Percentiles rank a stretch among this genome's conserved stretches.
phyloP scores from a whole-genome alignment of 306 rosid species.

The Inga oerstediana region DNA sequence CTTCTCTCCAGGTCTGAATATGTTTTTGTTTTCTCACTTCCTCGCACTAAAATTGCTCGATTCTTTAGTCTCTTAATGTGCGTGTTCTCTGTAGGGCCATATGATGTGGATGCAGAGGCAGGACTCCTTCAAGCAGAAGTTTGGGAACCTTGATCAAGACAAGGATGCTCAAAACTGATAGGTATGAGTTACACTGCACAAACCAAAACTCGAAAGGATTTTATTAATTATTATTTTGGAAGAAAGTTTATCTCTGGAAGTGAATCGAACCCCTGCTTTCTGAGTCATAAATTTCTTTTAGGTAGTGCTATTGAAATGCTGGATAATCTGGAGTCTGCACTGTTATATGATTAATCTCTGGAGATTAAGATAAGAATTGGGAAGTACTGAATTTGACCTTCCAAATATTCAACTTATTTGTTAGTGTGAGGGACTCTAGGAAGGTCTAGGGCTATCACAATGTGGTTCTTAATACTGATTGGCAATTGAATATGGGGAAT shows the following conservation, averaged over 20 bases:
- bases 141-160: conserved; percentile 39
- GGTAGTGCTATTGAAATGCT: background rate
- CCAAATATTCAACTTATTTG: background rate
- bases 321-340: background rate
- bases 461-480: background rate
- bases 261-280: background rate
- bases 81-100: conserved; percentile 50
- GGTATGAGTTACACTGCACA: background rate
- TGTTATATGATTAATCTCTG: background rate
- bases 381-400: conserved; percentile 8
- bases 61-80: background rate
- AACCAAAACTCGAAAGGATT: background rate
- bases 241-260: background rate
- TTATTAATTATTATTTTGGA: no score
- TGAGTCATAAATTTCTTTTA: background rate
- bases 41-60: background rate
- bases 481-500: background rate
- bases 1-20: conserved; percentile 56
- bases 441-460: background rate
- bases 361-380: background rate
- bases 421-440: background rate
- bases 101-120: conserved; percentile 75
- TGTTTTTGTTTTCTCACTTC: background rate
- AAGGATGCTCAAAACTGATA: conserved; percentile 5
- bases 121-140: conserved; percentile 67